Base-by-base conservation (phyloP, 2,329 filamentous ascomycete species). In the Paramyrothecium sp. region DNA sequence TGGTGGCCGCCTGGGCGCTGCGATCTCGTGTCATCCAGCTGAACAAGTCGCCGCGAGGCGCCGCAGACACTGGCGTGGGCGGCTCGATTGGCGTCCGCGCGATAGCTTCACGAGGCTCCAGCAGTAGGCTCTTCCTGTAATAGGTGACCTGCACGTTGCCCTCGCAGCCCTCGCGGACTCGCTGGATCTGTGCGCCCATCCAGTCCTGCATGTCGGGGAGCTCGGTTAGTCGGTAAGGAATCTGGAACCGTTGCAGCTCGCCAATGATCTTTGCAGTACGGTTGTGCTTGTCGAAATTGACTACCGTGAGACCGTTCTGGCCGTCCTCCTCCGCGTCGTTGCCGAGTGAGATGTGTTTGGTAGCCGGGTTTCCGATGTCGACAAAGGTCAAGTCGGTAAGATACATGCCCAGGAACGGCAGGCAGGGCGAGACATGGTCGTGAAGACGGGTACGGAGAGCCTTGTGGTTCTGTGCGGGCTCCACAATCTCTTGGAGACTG, bases 281-380 rank as follows among this genome's bases (percentile, higher is more conserved):
- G 66, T 88, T 90, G 71, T 98, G 92, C 77, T 98, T 98, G 80
- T 98, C 94, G 67, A 97, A 98, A 75, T 99, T 99, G 81, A 99
- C 92, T 33, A 98, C 91, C 0, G 87, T 86, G 66, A 91, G 82
- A 23, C 86, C 84, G 17, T 85, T 82, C 16, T 87, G 82, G 34
- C 86, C 82, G 30, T 87, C 82, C n/a, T 90, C 85, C 16, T 80
- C 78, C 7, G 80, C 78, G 70, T 81, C 72, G 21, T 65, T 64
- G 22, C 74, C 74, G 3, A 78, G 70, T 5, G 73, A 73, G 20
- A 96, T 84, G 66, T 89, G 89, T 67, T 94, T 91, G 2, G 89
- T 93, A 5, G 91, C 86, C 34, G 91, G 90, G 72, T 98, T 98
- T 60, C 95, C 95, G 62, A 94, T 92, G 69, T 98, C 92, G 55